Percentiles rank a stretch among this genome's conserved stretches.
These are phyloP conservation scores for Pleodorina starrii DNA, from an alignment of 139 green algal species.

Conservation along the genomic window DNA sequence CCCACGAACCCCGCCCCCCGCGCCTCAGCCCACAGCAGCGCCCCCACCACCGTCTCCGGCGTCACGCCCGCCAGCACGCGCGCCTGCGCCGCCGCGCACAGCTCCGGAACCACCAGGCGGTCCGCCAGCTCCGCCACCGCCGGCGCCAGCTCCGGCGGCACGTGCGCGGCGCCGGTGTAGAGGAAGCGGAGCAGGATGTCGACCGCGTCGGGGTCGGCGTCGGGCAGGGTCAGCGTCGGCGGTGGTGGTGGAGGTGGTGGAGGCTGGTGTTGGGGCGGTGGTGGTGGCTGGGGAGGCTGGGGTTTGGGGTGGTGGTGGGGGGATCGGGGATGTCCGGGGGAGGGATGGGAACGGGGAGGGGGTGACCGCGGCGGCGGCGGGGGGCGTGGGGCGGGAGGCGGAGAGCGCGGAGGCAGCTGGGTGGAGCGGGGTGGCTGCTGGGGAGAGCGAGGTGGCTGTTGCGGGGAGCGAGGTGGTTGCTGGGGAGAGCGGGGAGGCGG, in stretches of 20 bases:
- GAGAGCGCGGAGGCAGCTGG: too few relatives aligned
- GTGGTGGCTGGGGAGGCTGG: too few relatives aligned
- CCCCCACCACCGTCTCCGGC: background rate
- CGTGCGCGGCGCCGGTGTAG: background rate
- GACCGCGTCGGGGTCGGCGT: background rate
- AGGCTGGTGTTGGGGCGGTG: too few relatives aligned
- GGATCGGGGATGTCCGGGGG: too few relatives aligned
- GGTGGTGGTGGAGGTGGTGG: background rate
- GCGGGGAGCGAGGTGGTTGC: too few relatives aligned
- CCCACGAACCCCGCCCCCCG: background rate
- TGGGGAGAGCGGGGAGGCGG: too few relatives aligned
- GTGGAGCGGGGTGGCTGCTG: too few relatives aligned
- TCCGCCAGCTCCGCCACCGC: background rate
- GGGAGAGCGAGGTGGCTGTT: too few relatives aligned
- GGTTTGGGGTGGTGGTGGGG: too few relatives aligned
- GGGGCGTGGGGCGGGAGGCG: too few relatives aligned
- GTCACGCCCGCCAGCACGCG: background rate
- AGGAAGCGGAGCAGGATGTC: constrained; percentile 6
- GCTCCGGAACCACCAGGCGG: constrained; percentile 8
- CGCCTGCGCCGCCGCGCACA: background rate
- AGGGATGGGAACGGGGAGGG: too few relatives aligned
- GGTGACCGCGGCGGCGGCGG: too few relatives aligned
- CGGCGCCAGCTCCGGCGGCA: background rate
- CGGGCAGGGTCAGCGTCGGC: constrained; percentile 14
- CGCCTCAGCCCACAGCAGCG: constrained; percentile 8